Percentiles rank a stretch among this genome's conserved stretches.
phyloP scores from a whole-genome alignment of 2,329 filamentous ascomycete genomes.

The Diaporthe humulicola region DNA sequence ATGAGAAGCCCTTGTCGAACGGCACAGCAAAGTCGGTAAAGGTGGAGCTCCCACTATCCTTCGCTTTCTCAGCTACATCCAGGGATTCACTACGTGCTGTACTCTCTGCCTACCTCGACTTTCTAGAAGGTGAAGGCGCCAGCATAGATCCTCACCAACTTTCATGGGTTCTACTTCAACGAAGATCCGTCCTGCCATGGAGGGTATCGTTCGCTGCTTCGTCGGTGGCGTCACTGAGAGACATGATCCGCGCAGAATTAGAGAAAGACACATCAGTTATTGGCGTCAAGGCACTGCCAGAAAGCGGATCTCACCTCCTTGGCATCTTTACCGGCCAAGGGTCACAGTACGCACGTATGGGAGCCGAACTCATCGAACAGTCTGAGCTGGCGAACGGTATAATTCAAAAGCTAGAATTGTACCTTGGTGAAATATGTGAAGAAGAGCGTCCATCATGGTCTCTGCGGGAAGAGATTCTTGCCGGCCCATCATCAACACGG shows the following conservation, averaged over 20 bases:
- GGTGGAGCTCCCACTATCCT: not conserved
- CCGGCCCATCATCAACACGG: conserved; percentile 40
- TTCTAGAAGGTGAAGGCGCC: not conserved
- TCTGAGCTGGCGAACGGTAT: conserved; percentile 39
- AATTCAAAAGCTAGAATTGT: conserved; percentile 41
- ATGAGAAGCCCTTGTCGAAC: not conserved
- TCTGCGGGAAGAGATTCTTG: conserved; percentile 43
- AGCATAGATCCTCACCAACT: not conserved
- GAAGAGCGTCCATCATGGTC: conserved; percentile 43
- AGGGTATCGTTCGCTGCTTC: not conserved
- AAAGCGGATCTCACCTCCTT: conserved; percentile 42
- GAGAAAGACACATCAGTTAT: not conserved
- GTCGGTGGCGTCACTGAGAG: not conserved
- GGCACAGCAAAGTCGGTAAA: not conserved
- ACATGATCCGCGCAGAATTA: not conserved
- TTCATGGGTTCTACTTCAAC: not conserved
- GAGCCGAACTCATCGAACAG: conserved; percentile 46
- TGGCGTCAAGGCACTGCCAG: not conserved
- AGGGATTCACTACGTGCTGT: not conserved
- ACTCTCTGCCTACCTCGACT: not conserved
- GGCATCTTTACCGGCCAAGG: conserved; percentile 53
- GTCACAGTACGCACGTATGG: conserved; percentile 53
- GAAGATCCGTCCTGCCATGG: not conserved
- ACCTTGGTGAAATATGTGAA: conserved; percentile 36
- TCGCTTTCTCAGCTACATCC: conserved; percentile 10